Evolutionary conservation across 164 flowering plant genomes (phyloP).

Genomic region (Pachysandra terminalis): DNA sequence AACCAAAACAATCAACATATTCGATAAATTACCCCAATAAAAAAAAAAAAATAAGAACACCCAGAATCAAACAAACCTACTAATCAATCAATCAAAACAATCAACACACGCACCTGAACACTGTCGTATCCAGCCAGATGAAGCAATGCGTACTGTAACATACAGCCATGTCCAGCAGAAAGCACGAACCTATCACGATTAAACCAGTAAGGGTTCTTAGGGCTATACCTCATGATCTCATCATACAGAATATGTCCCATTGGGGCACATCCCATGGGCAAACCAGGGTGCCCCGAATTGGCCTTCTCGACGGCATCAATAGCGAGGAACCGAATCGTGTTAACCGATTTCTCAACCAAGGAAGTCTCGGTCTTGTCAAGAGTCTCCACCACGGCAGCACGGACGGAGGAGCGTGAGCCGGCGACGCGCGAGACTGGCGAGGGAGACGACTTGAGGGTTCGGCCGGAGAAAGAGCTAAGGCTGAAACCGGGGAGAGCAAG

Average conservation of each 20-base stretch:
- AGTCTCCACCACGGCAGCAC: slow-evolving; percentile 63
- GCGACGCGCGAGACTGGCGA: slow-evolving; percentile 17
- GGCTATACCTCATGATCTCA: slow-evolving; percentile 92
- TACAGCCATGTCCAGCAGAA: slow-evolving; percentile 97
- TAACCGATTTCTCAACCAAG: slow-evolving; percentile 76
- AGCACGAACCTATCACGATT: slow-evolving; percentile 92
- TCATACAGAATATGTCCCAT: slow-evolving; percentile 91
- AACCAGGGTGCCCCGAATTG: slow-evolving; percentile 95
- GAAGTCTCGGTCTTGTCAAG: slow-evolving; percentile 45
- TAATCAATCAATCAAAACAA: background rate
- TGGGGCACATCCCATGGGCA: slow-evolving; percentile 99
- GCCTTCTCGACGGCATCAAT: slow-evolving; percentile 99
- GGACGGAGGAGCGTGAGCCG: slow-evolving; percentile 16
- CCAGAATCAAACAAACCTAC: background rate
- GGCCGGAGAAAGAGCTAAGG: slow-evolving; percentile 21
- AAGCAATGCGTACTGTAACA: slow-evolving; percentile 94
- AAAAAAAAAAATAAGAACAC: background rate
- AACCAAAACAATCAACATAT: background rate
- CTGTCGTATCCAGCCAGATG: slow-evolving; percentile 96
- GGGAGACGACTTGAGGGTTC: slow-evolving; percentile 38
- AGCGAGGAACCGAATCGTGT: slow-evolving; percentile 84
- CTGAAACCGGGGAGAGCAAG: slow-evolving; percentile 19
- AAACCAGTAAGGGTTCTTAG: slow-evolving; percentile 96
- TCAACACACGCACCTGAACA: slow-evolving; percentile 47
- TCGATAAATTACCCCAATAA: background rate